phyloP scores from a whole-genome alignment of 192 early-diverging fungal species.

The Paraglomus occultum region DNA sequence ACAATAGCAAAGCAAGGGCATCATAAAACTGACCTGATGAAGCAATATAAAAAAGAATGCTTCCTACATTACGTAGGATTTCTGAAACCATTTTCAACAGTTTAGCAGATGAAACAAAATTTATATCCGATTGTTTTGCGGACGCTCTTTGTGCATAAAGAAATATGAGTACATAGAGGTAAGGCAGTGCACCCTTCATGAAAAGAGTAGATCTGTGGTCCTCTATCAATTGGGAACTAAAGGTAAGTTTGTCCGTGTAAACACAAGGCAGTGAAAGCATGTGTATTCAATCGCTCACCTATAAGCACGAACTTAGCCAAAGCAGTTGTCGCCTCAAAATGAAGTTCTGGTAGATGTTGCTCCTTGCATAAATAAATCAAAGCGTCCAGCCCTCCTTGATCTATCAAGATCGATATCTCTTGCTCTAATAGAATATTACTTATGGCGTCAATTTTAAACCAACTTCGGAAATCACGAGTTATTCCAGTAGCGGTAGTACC shows the following conservation, averaged over 20 bases:
- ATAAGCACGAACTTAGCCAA: conserved; percentile 38
- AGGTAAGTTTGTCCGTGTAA: too few relatives aligned
- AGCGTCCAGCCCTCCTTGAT: conserved; percentile 54
- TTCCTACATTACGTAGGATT: conserved; percentile 22
- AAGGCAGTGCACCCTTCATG: conserved; percentile 49
- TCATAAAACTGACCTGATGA: neutral
- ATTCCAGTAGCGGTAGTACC: conserved; percentile 38
- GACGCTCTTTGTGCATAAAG: neutral
- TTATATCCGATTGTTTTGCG: neutral
- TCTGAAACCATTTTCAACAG: conserved; percentile 6
- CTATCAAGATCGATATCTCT: conserved; percentile 43
- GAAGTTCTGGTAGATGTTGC: conserved; percentile 41
- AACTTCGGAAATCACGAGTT: neutral
- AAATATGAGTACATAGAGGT: conserved; percentile 12
- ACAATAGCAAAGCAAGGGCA: neutral
- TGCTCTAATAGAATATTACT: conserved; percentile 36
- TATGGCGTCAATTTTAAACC: neutral
- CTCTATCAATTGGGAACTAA: conserved; percentile 35
- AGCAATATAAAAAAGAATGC: conserved; percentile 1
- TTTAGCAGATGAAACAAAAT: conserved; percentile 7
- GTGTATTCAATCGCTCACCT: too few relatives aligned
- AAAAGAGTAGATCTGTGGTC: conserved; percentile 47
- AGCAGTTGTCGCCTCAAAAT: conserved; percentile 45
- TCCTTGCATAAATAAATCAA: conserved; percentile 48
- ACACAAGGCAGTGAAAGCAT: too few relatives aligned